These are phyloP conservation scores for Myrica gale DNA, from an alignment of 306 rosid genomes.

Conservation along the genomic window DNA sequence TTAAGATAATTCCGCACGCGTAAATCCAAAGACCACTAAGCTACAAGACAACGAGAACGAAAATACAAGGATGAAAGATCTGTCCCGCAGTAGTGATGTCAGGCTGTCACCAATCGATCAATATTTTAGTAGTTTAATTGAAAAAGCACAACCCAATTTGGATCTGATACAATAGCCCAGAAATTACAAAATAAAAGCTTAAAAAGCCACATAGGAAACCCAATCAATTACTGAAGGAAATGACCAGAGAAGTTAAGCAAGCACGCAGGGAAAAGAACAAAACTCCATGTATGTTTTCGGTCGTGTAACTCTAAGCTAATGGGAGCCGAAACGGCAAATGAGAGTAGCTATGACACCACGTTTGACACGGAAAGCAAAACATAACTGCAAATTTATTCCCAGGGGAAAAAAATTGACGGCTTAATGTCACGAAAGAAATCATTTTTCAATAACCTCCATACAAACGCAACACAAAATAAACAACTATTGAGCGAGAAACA, in stretches of 20 bases:
- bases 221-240: neutral
- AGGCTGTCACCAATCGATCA: neutral
- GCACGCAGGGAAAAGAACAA: neutral
- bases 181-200: neutral
- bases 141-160: neutral
- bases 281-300: neutral
- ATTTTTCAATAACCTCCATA: neutral
- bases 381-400: constrained; percentile 12
- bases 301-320: constrained; percentile 22
- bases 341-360: constrained; percentile 2
- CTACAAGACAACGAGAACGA: neutral
- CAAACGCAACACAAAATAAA: neutral
- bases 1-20: neutral
- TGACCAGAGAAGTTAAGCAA: neutral
- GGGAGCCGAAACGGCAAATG: neutral
- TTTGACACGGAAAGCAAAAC: neutral
- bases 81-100: neutral
- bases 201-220: neutral
- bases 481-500: constrained; percentile 1
- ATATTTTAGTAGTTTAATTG: neutral
- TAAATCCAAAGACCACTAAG: neutral
- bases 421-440: neutral
- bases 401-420: neutral
- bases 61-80: neutral
- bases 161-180: constrained; percentile 4